A percentile compares a stretch with the other conserved stretches of the same genome.
Conservation (phyloP, 352 stramenopile genomes). For the Phytopythium kandeliae region DNA sequence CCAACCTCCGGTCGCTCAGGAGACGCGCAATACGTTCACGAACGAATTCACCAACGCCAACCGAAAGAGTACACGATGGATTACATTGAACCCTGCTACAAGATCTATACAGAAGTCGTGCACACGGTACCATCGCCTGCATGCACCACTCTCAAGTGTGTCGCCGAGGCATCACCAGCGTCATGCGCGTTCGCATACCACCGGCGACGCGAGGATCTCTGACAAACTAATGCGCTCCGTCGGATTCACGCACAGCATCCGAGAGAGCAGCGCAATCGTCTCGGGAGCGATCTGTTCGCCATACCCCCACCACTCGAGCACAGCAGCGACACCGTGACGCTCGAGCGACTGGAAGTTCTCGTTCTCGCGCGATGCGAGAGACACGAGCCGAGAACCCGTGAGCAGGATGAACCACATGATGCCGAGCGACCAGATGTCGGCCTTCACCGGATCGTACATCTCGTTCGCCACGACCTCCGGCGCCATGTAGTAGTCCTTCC, state of each 20-base stretch:
- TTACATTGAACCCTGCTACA: no score
- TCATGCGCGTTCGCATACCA: no score
- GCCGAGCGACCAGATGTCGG: constrained; percentile 63
- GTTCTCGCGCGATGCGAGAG: not conserved
- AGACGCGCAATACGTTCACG: no score
- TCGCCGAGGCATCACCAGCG: no score
- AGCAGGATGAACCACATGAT: constrained; percentile 67
- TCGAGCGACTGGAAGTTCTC: not conserved
- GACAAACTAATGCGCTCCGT: not conserved
- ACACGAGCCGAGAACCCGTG: constrained; percentile 28
- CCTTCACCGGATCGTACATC: constrained; percentile 34
- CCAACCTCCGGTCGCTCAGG: no score
- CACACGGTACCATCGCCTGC: no score
- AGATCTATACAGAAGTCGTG: no score
- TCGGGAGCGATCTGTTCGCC: constrained; percentile 6
- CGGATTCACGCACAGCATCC: constrained; percentile 27
- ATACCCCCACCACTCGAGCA: not conserved
- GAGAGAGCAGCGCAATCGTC: constrained; percentile 15
- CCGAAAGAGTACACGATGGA: no score
- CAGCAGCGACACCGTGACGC: not conserved
- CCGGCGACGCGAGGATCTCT: not conserved
- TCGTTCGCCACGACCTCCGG: constrained; percentile 39
- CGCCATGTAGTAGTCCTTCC: constrained; percentile 66
- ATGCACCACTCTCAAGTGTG: no score
- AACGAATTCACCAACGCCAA: no score